Evolutionary conservation across 164 flowering plant genomes (phyloP).

Genomic region (Malania oleifera): DNA sequence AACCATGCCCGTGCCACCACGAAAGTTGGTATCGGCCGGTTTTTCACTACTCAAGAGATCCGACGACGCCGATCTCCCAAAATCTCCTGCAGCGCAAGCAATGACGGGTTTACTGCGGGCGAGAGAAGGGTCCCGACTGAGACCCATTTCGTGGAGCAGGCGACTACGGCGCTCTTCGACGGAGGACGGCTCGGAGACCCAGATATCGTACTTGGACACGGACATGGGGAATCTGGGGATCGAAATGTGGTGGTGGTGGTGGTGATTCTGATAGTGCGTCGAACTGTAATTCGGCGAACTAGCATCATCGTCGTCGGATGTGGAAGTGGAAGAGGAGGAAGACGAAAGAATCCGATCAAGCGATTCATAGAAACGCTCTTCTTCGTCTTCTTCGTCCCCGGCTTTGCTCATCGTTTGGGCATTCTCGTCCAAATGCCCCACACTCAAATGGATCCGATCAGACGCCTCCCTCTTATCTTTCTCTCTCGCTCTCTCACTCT

Average conservation of each 20-base stretch:
- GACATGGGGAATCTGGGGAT: slow-evolving; percentile 45
- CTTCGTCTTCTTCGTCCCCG: slow-evolving; percentile 36
- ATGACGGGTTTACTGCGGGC: slow-evolving; percentile 29
- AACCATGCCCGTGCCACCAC: slow-evolving; percentile 15
- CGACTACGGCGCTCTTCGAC: slow-evolving; percentile 74
- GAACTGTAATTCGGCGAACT: slow-evolving; percentile 17
- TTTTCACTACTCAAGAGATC: slow-evolving; percentile 20
- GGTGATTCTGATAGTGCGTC: background rate
- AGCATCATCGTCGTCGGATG: slow-evolving; percentile 38
- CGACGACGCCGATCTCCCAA: slow-evolving; percentile 35
- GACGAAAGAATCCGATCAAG: slow-evolving; percentile 81
- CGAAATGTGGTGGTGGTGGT: slow-evolving; percentile 4
- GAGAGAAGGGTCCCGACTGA: slow-evolving; percentile 44
- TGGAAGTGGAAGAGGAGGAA: slow-evolving; percentile 39
- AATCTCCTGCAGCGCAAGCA: background rate
- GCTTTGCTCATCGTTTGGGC: slow-evolving; percentile 47
- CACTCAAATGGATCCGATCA: too few relatives aligned
- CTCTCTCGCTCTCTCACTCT: too few relatives aligned
- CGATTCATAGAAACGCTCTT: slow-evolving; percentile 72
- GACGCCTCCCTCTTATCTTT: too few relatives aligned
- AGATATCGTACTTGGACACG: slow-evolving; percentile 61
- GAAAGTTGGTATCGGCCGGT: background rate
- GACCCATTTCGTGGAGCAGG: slow-evolving; percentile 77
- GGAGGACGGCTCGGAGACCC: slow-evolving; percentile 82
- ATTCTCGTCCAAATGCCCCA: slow-evolving; percentile 33